Percentiles rank a stretch among this genome's conserved stretches.
Conservation (phyloP, 257 asterid genomes). For the Rubia yunnanensis region DNA sequence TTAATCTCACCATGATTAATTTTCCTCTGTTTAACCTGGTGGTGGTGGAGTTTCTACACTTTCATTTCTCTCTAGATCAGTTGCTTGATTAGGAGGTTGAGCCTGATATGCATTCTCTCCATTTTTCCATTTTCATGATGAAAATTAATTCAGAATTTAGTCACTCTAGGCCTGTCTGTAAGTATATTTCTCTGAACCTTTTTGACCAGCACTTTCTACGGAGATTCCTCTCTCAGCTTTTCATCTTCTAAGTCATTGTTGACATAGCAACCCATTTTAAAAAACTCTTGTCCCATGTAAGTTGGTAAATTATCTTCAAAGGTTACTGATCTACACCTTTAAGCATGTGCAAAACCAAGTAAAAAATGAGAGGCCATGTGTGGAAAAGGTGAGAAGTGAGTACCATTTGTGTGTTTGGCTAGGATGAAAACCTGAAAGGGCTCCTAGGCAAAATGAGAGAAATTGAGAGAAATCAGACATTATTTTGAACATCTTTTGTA, state of each 20-base stretch:
- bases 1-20: constrained; percentile 11
- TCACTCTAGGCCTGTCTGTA: constrained; percentile 85
- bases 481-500: too few species aligned
- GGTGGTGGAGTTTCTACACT: constrained; percentile 28
- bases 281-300: constrained; percentile 82
- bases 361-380: too few species aligned
- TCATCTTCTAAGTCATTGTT: constrained; percentile 83
- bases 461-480: too few species aligned
- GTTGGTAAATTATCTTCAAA: too few species aligned
- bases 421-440: too few species aligned
- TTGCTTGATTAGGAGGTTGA: constrained; percentile 41
- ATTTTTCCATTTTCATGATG: constrained; percentile 54
- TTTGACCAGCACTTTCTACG: constrained; percentile 70
- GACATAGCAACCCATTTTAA: constrained; percentile 88
- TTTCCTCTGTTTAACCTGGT: constrained; percentile 27
- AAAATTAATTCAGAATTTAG: constrained; percentile 79
- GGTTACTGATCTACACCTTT: too few species aligned
- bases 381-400: too few species aligned
- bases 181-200: constrained; percentile 79
- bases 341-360: too few species aligned
- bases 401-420: too few species aligned
- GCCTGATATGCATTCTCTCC: constrained; percentile 62
- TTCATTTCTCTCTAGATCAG: constrained; percentile 42
- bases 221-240: constrained; percentile 82
- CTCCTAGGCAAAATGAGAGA: too few species aligned